These are phyloP conservation scores for Pisolithus albus DNA, from an alignment of 768 basidiomycete species.

Conservation along the genomic window DNA sequence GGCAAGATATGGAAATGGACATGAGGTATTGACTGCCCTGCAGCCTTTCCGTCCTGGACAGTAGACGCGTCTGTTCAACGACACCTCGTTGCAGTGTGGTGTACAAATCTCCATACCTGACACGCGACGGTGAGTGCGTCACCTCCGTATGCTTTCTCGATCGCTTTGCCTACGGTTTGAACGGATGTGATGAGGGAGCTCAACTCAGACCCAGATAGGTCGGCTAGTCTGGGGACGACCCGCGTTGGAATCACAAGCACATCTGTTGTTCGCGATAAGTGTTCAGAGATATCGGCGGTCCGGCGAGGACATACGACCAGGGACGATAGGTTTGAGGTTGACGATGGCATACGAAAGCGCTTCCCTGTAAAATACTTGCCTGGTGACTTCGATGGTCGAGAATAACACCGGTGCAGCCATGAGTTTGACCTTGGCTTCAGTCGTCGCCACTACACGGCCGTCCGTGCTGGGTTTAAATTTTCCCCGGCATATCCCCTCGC, in stretches of 20 bases:
- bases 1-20: slow-evolving; percentile 97
- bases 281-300: background rate
- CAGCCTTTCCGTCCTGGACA: slow-evolving; percentile 74
- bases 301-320: slow-evolving; percentile 66
- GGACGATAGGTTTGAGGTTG: slow-evolving; percentile 90
- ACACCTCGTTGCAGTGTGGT: background rate
- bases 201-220: slow-evolving; percentile 61
- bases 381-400: slow-evolving; percentile 73
- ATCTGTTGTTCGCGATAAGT: slow-evolving; percentile 31
- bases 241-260: slow-evolving; percentile 56
- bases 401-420: slow-evolving; percentile 44
- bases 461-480: too few species aligned
- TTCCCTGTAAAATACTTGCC: slow-evolving; percentile 67
- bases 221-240: slow-evolving; percentile 48
- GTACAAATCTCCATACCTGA: slow-evolving; percentile 48
- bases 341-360: slow-evolving; percentile 78
- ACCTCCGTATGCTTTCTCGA: slow-evolving; percentile 78
- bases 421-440: background rate
- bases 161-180: slow-evolving; percentile 67
- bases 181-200: slow-evolving; percentile 75
- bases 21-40: slow-evolving; percentile 68
- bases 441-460: too few species aligned
- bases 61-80: slow-evolving; percentile 1
- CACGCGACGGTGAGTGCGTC: slow-evolving; percentile 84
- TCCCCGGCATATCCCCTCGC: too few species aligned